Evolutionary conservation across 768 basidiomycete species (phyloP), one percentile per base, ranked within the genome.

Genomic region (Rhizopogon vesiculosus): DNA sequence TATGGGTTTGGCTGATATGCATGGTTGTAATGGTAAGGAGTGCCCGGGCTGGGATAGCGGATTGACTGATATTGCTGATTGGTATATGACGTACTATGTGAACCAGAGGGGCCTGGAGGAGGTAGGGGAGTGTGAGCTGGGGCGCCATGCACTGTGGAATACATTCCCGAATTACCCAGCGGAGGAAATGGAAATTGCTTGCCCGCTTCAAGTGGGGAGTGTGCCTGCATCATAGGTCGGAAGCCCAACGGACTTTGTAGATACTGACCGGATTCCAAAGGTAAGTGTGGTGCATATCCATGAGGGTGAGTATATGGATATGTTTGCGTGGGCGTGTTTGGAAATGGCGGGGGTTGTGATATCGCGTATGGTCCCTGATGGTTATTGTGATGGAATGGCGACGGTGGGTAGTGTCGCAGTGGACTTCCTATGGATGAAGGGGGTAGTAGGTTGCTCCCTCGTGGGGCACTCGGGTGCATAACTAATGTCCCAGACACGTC

Each of bases 311-410:
- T 51, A 55, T 71, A 70, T 44, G 74, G 57, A 53, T 77, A 57
- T 3, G 57, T 54, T 28, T 62, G 66, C 29, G 56, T 78, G 5
- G 63, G 65, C 57, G 77, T 65, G 33, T 55, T 70, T 54, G 54
- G 55, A 43, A 56, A 56, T 6, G 25, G 45, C 52, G 71, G 61
- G 10, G 71, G 68, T 22, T 75, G 78, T 61, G 79, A 69, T 66
- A 79, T 70, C 62, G 74, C 66, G 70, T 83, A 83, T 67, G 74
- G 79, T 53, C 76, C 74, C 28, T 71, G 63, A 56, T 75, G 78
- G 61, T 62, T 63, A 28, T 63, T 43, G 19, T 62, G 69, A 33
- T 74, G 76, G 57, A 65, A 62, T 58, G 75, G 76, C 5, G 63
- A 59, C 18, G 66, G 56, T 10, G 69, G 53, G 18, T 60, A 62